Evolutionary conservation across 2,329 filamentous ascomycete genomes (phyloP), one percentile per base, ranked within the genome.

Genomic region (Botrytis pseudocinerea): DNA sequence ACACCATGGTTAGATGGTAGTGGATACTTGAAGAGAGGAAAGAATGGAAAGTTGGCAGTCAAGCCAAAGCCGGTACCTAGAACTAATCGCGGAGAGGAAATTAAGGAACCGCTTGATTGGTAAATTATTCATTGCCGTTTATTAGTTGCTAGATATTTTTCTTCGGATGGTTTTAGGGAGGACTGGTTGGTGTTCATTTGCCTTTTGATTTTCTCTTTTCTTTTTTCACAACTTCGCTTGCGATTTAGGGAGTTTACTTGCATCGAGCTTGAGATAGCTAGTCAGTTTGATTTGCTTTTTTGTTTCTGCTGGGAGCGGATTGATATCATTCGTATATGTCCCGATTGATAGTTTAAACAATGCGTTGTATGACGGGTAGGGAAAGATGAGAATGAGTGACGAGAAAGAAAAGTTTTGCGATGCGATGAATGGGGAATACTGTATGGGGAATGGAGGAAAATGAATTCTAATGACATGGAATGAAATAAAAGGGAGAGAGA

Each of bases 1-100:
- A 97, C 93, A 40, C 95, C 95, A 4, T 98, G 95, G 95, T 84
- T 98, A 76, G 94, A 97, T 80, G 95, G 95, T 59, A 90, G 87
- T 54, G 93, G 90, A 0, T 98, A 97, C 82, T 86, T 98, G 73
- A 87, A 85, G 83, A 82, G 87, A 66, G 86, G 86, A 65, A 83
- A 84, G 79, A 85, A 85, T 22, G 87, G 87, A 60, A 85, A 84
- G 80, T 80, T 90, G 76, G 84, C 85, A 16, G 86, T 83, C 61
- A 89, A 89, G 83, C 85, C 88, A 25, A 85, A 85, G 22, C 90
- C 93, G 8, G 90, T 97, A 66, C 93, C 94, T 51, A 73, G 95
- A 85, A 97, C 94, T 75, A 97, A 97, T 83, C 86, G 93, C 22
- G 95, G 94, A 1, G 92, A 97, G 82, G 89, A 91, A 78, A 90